Evolutionary conservation across 2,329 filamentous ascomycete species (phyloP).

Genomic region (Alternaria sp.): DNA sequence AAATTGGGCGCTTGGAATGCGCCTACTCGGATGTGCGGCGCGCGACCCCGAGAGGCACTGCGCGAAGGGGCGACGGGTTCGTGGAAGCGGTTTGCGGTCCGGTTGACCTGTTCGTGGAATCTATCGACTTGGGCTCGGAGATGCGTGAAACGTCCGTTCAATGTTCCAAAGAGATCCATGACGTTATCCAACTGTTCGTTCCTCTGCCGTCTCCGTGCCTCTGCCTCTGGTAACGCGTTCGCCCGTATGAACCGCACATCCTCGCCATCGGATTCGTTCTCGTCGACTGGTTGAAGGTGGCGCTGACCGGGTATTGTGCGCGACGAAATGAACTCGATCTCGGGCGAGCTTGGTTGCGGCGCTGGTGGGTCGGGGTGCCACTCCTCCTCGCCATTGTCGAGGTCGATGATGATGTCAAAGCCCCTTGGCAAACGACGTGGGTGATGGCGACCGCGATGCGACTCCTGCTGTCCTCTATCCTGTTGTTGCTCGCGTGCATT

Average conservation of each 20-base stretch:
- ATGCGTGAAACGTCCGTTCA: conserved; percentile 26
- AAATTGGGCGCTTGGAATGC: conserved; percentile 34
- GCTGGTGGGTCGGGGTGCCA: conserved; percentile 33
- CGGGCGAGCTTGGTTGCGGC: conserved; percentile 47
- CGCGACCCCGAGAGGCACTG: conserved; percentile 11
- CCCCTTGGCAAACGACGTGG: conserved; percentile 50
- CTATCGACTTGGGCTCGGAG: conserved; percentile 31
- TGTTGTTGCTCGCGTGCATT: not conserved
- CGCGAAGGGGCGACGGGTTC: conserved; percentile 25
- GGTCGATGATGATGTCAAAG: conserved; percentile 52
- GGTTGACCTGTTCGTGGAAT: conserved; percentile 24
- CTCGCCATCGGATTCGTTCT: conserved; percentile 29
- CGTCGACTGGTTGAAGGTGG: conserved; percentile 1
- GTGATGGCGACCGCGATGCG: conserved; percentile 2
- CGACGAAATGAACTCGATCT: conserved; percentile 58
- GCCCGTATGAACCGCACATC: conserved; percentile 41
- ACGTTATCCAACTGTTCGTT: conserved; percentile 26
- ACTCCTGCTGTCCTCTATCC: conserved; percentile 1
- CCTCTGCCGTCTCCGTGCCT: conserved; percentile 19
- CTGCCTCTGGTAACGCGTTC: conserved; percentile 29
- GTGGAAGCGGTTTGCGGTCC: conserved; percentile 17
- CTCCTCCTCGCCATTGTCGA: conserved; percentile 43
- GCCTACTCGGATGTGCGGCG: conserved; percentile 27
- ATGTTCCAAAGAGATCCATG: conserved; percentile 24
- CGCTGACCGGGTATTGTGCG: conserved; percentile 32